Conservation (phyloP, 75 land plant species). For the Isoetes taiwanensis region DNA sequence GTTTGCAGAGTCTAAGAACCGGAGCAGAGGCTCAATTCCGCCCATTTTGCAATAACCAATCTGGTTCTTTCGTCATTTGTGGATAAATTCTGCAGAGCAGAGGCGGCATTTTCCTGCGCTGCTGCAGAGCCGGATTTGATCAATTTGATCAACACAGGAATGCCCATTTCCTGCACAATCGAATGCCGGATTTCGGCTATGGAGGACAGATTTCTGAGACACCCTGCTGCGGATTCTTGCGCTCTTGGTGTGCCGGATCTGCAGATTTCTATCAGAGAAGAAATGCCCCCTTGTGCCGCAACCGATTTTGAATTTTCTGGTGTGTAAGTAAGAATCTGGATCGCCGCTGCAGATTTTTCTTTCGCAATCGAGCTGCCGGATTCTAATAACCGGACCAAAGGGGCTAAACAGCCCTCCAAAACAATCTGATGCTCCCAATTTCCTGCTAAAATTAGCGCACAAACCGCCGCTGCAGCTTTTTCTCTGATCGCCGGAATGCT, state of each 20-base stretch:
- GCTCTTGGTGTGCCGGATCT: conserved; percentile 61
- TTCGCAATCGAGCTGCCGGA: conserved; percentile 44
- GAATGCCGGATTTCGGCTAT: conserved; percentile 30
- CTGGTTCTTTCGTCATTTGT: conserved; percentile 33
- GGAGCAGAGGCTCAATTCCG: conserved; percentile 36
- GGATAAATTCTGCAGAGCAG: conserved; percentile 53
- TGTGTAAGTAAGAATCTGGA: conserved; percentile 37
- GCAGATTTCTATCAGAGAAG: conserved; percentile 56
- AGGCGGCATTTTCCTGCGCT: conserved; percentile 61
- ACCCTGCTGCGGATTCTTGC: conserved; percentile 68
- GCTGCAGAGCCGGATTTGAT: conserved; percentile 42
- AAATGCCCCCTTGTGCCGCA: conserved; percentile 48
- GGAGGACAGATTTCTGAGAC: conserved; percentile 44
- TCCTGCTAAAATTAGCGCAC: conserved; percentile 38
- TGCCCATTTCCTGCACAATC: conserved; percentile 56
- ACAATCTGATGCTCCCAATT: conserved; percentile 41
- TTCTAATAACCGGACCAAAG: conserved; percentile 52
- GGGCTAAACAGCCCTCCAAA: conserved; percentile 48
- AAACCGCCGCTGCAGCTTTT: conserved; percentile 48
- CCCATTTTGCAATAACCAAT: conserved; percentile 39
- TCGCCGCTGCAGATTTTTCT: conserved; percentile 59
- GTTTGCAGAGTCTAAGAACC: conserved; percentile 40
- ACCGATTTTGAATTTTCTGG: conserved; percentile 61
- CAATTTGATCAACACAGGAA: conserved; percentile 39
- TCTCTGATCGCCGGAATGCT: conserved; percentile 36